phyloP scores from a whole-genome alignment of 306 rosid genomes.

The Prunus fruticosa region DNA sequence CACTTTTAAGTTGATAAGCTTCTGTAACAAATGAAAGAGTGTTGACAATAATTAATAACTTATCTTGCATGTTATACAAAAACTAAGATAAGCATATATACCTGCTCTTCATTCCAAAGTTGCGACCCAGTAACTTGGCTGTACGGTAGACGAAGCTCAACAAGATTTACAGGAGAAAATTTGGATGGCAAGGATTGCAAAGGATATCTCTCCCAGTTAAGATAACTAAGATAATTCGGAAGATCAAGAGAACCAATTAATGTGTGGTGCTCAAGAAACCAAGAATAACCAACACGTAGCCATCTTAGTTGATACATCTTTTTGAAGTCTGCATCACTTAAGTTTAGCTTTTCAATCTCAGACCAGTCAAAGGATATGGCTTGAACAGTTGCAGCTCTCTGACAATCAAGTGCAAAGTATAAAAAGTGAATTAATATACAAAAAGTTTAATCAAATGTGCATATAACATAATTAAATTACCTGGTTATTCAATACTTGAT shows the following conservation, averaged over 20 bases:
- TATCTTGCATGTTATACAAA: not conserved
- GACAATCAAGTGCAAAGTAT: not conserved
- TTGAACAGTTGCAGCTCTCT: not conserved
- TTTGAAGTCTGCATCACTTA: not conserved
- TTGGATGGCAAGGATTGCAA: not conserved
- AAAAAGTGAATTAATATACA: not conserved
- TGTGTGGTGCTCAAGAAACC: no score
- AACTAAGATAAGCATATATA: not conserved
- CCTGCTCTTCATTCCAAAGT: not conserved
- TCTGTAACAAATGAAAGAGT: not conserved
- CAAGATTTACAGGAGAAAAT: not conserved
- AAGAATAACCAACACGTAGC: not conserved
- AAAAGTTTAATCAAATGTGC: not conserved
- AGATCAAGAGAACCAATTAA: not conserved
- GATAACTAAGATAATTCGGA: not conserved
- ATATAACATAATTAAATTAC: slow-evolving; percentile 3
- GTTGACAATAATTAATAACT: not conserved
- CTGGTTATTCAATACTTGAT: no score
- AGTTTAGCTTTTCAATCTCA: not conserved
- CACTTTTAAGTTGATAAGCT: no score
- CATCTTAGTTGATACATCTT: not conserved
- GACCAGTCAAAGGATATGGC: not conserved
- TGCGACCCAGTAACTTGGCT: not conserved
- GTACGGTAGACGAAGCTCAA: not conserved
- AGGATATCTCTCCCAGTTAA: not conserved